phyloP scores from a whole-genome alignment of 805 yeast genomes.

The Candida dajiaensis region DNA sequence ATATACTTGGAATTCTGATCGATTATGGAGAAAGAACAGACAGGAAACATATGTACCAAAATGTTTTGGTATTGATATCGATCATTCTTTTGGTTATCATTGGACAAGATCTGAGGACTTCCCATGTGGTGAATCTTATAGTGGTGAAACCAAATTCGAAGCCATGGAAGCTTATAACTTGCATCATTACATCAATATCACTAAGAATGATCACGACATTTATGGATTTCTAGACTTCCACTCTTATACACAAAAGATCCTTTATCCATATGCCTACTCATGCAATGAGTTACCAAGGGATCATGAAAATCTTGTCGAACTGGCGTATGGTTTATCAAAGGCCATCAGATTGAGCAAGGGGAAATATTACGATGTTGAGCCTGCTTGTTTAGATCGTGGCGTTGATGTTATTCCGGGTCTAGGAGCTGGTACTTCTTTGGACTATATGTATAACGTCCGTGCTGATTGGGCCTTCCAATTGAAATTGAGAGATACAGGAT shows the following conservation, averaged over 20 bases:
- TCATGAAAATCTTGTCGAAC: slow-evolving; percentile 71
- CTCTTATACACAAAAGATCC: slow-evolving; percentile 77
- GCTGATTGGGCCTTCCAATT: slow-evolving; percentile 84
- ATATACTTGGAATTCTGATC: slow-evolving; percentile 71
- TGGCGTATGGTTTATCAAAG: slow-evolving; percentile 76
- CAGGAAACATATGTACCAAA: slow-evolving; percentile 62
- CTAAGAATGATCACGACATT: slow-evolving; percentile 46
- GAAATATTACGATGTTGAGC: slow-evolving; percentile 58
- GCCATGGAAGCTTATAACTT: slow-evolving; percentile 51
- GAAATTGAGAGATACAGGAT: slow-evolving; percentile 75
- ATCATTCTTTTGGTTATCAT: slow-evolving; percentile 74
- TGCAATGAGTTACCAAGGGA: slow-evolving; percentile 73
- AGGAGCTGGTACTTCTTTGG: slow-evolving; percentile 78
- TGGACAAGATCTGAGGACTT: slow-evolving; percentile 57
- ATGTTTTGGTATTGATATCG: slow-evolving; percentile 83
- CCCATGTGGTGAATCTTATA: slow-evolving; percentile 80
- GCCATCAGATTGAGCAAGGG: slow-evolving; percentile 63
- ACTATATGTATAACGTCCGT: slow-evolving; percentile 75
- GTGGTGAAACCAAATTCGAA: slow-evolving; percentile 70
- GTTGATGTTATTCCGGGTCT: slow-evolving; percentile 66
- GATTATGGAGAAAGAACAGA: slow-evolving; percentile 86
- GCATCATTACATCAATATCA: slow-evolving; percentile 38
- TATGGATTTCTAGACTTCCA: slow-evolving; percentile 80
- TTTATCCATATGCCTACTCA: slow-evolving; percentile 79
- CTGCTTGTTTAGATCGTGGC: slow-evolving; percentile 78